Conservation (phyloP, 306 rosid genomes). For the Neltuma alba region DNA sequence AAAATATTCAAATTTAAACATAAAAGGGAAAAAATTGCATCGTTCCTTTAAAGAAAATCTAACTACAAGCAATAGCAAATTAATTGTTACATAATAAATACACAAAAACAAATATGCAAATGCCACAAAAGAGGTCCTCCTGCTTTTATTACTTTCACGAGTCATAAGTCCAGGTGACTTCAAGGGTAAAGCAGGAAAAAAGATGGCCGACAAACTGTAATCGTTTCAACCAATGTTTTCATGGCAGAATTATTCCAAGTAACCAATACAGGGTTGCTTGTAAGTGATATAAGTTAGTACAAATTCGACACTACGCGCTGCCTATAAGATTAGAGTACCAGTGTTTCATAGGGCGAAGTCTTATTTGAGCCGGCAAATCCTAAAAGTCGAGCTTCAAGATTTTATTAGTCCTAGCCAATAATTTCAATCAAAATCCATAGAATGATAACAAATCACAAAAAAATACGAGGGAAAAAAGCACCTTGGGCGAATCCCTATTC, state of each 20-base stretch:
- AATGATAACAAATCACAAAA: background rate
- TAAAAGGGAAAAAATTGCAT: background rate
- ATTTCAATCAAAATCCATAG: conserved; percentile 3
- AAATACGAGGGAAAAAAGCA: background rate
- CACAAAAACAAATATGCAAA: conserved; percentile 5
- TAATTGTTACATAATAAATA: conserved; percentile 13
- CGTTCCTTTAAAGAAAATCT: conserved; percentile 13
- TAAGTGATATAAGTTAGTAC: background rate
- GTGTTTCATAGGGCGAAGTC: background rate
- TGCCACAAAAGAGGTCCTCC: background rate
- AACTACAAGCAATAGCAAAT: conserved; percentile 3
- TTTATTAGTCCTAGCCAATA: background rate
- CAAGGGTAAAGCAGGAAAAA: background rate
- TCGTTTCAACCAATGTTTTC: background rate
- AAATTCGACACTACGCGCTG: background rate
- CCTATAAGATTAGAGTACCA: background rate
- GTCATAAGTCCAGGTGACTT: background rate
- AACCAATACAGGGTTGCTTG: background rate
- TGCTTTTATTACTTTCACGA: background rate
- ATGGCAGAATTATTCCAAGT: background rate
- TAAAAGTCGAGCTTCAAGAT: background rate
- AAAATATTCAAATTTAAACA: background rate
- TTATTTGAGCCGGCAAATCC: background rate
- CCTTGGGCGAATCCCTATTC: no score
- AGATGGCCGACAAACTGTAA: background rate